Conservation (phyloP, 148 eudicot species). For the Nyssa sinensis region DNA sequence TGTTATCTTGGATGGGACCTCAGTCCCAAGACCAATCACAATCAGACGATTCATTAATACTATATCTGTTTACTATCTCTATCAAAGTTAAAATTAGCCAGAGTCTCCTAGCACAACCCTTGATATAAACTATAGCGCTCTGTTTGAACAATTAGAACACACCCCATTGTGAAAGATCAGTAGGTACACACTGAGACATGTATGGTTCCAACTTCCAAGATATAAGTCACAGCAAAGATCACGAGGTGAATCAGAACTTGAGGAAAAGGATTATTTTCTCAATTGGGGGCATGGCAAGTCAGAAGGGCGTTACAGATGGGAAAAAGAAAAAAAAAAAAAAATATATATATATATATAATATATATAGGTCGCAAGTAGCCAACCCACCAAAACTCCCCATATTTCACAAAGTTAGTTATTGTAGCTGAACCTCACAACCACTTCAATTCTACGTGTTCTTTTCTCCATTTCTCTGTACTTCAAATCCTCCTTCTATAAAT, state of each 20-base stretch:
- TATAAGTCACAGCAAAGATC: too few relatives aligned
- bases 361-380: conserved; percentile 8
- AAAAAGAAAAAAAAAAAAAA: too few relatives aligned
- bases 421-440: conserved; percentile 67
- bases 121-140: too few relatives aligned
- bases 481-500: conserved; percentile 35
- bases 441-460: conserved; percentile 36
- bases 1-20: too few relatives aligned
- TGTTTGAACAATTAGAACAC: neutral
- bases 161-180: neutral
- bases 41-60: too few relatives aligned
- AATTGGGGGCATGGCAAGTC: neutral
- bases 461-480: neutral
- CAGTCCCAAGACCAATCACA: too few relatives aligned
- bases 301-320: neutral
- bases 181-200: too few relatives aligned
- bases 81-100: too few relatives aligned
- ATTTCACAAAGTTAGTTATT: conserved; percentile 31
- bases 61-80: too few relatives aligned
- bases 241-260: too few relatives aligned
- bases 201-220: neutral
- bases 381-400: conserved; percentile 20
- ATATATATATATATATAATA: too few relatives aligned
- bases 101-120: too few relatives aligned
- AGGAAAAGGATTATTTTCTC: neutral